These are phyloP conservation scores for Citeromyces hawaiiensis DNA, from an alignment of 1,139 yeast species.

Conservation along the genomic window DNA sequence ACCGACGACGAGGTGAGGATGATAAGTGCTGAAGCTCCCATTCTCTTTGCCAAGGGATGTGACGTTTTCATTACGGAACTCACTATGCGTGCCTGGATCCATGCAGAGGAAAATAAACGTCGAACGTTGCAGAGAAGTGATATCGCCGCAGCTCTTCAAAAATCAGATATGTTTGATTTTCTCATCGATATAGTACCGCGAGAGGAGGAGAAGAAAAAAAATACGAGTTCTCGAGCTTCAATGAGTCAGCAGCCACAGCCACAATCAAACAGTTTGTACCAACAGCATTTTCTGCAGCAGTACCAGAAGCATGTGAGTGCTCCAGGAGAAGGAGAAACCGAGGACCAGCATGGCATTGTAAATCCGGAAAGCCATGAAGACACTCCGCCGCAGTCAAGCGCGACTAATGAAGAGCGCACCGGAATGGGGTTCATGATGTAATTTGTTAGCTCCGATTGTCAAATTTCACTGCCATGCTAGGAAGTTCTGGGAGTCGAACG, in stretches of 20 bases:
- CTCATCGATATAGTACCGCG: conserved; percentile 92
- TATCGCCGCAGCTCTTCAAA: conserved; percentile 89
- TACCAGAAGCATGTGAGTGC: conserved; percentile 1
- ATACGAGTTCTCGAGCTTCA: conserved; percentile 1
- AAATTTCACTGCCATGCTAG: too few species aligned
- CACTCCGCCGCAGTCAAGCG: too few species aligned
- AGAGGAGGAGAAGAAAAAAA: conserved; percentile 48
- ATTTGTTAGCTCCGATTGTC: too few species aligned
- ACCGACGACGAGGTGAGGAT: conserved; percentile 94
- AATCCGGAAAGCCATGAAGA: too few species aligned
- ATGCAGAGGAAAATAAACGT: conserved; percentile 91
- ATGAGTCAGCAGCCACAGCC: conserved; percentile 1
- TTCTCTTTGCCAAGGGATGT: conserved; percentile 93
- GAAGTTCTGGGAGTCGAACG: too few species aligned
- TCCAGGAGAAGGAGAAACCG: too few species aligned
- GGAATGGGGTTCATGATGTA: too few species aligned
- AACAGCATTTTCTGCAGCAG: background rate
- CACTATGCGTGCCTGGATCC: conserved; percentile 98
- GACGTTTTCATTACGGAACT: conserved; percentile 92
- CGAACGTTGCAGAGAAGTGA: conserved; percentile 89
- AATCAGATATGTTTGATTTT: conserved; percentile 94
- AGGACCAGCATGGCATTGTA: too few species aligned
- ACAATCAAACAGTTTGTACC: conserved; percentile 1
- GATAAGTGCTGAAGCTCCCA: conserved; percentile 98
- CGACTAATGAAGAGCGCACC: too few species aligned